Evolutionary conservation across 2,329 filamentous ascomycete species (phyloP), one percentile per base, ranked within the genome.

Genomic region (Trichoderma sp.): DNA sequence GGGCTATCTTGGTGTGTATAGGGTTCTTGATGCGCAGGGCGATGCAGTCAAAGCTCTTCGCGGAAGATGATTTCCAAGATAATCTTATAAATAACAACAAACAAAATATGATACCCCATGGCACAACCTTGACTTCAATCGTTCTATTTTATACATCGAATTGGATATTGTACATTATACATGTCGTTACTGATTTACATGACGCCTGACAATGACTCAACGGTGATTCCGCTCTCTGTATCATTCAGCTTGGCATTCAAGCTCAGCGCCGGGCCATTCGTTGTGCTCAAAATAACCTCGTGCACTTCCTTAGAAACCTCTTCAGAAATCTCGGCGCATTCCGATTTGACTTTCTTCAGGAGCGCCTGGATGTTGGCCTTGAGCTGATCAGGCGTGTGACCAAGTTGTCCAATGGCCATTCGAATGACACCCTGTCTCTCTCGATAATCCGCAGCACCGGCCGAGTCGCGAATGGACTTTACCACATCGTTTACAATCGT

Each of bases 351-450:
- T 77, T 90, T 86, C 26, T 87, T 87, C 78, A 98, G 86, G 74
- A 97, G 89, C 28, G 89, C 85, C 82, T 91, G 92, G 80, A 99
- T 87, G 80, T 99, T 99, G 75, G 89, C 89, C 79, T 91, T 89
- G 83, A 99, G 83, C 87, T 96, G 90, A 77, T 96, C 91, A 3
- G 96, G 94, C 7, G 93, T 93, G 83, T 97, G 97, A 1, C 89
- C 92, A 79, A 99, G 83, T 83, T 98, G 94, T 6, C 95, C 96
- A 73, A 99, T 89, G n/a, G 94, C 91, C 86, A 98, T 89, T 73
- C 95, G 88, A 70, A 99, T 89, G 34, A 96, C 93, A 18, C 94
- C 96, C 75, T 91, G 82, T 76, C 92, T 88, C 84, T 99, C 96
- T 79, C 94, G 90, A 84, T 97, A 99, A 76, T 95, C 90, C 68